Evolutionary conservation across 2,329 filamentous ascomycete genomes (phyloP), one percentile per base, ranked within the genome.

Genomic region (Chaetomium strumarium): DNA sequence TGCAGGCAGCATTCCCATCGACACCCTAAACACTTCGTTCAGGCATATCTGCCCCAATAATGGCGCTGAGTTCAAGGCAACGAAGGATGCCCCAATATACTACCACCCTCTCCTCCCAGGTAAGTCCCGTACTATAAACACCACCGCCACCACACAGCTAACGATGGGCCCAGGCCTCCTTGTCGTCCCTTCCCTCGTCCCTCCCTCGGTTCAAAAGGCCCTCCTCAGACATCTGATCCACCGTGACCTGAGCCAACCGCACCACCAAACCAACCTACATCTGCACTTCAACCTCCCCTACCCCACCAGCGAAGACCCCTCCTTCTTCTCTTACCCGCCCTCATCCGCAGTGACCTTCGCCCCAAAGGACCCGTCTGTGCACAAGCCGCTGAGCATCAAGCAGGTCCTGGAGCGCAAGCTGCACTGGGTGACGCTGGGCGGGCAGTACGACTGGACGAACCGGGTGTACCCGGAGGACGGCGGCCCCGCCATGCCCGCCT

Each of bases 361-460:
- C 24, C 89, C 92, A 7, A 86, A 87, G 50, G 83, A 95, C 62
- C 75, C 86, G 0, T 58, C 68, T 0, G 70, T 90, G n/a, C 91
- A 96, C 70, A 88, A 85, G 55, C 77, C 88, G 2, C 73, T 96
- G 10, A 78, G 80, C 2, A 74, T 87, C 49, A 74, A 79, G 45
- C 84, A 85, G 63, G 81, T 92, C 30, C 75, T 97, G 40, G 80
- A 84, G 52, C 86, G 85, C 57, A 91, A 88, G 56, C 78, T 97
- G 20, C 89, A 92, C 60, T 99, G 93, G 93, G 81, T 95, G 39
- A 97, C 92, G 0, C 79, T 99, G 2, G 93, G 93, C 46, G 92
- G 90, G 0, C 93, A 97, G 68, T 97, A 97, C 68, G 88, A 97
- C 72, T 97, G 92, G 93, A 95, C 90, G 0, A 80, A 82, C 52